Percentiles rank a stretch among this genome's conserved stretches.
These are phyloP conservation scores for Trichoderma simmonsii DNA, from an alignment of 2,329 filamentous ascomycete species.

Conservation along the genomic window DNA sequence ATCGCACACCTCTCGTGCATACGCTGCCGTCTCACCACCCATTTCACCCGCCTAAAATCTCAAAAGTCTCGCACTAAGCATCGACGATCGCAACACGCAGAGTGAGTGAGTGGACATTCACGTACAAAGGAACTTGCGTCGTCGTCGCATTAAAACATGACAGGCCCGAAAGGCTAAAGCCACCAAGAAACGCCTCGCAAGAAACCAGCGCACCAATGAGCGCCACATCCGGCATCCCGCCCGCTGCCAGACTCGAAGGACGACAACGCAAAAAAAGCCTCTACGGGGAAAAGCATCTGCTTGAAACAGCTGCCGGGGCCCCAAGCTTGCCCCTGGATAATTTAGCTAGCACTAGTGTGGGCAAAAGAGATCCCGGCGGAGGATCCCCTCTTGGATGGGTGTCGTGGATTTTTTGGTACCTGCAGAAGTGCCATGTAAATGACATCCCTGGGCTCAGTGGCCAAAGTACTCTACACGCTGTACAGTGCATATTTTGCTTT, in stretches of 20 bases:
- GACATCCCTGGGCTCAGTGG: background rate
- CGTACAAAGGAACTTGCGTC: background rate
- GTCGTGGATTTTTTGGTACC: background rate
- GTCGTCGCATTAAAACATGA: background rate
- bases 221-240: conserved; percentile 15
- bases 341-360: conserved; percentile 8
- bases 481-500: background rate
- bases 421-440: conserved; percentile 2
- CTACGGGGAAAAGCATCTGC: background rate
- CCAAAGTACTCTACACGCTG: background rate
- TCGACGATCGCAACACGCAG: background rate
- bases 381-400: background rate
- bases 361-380: background rate
- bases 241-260: background rate
- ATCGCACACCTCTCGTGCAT: background rate
- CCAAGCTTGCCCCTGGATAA: conserved; percentile 5
- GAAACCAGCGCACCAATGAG: background rate
- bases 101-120: background rate
- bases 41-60: background rate
- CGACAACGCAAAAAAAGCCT: background rate
- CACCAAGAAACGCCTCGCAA: background rate
- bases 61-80: background rate
- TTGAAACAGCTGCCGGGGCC: background rate
- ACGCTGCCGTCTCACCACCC: background rate
- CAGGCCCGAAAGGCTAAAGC: background rate